A percentile compares a stretch with the other conserved stretches of the same genome.
Conservation (phyloP, 805 yeast species). For the Starmerella gropengiesseri region DNA sequence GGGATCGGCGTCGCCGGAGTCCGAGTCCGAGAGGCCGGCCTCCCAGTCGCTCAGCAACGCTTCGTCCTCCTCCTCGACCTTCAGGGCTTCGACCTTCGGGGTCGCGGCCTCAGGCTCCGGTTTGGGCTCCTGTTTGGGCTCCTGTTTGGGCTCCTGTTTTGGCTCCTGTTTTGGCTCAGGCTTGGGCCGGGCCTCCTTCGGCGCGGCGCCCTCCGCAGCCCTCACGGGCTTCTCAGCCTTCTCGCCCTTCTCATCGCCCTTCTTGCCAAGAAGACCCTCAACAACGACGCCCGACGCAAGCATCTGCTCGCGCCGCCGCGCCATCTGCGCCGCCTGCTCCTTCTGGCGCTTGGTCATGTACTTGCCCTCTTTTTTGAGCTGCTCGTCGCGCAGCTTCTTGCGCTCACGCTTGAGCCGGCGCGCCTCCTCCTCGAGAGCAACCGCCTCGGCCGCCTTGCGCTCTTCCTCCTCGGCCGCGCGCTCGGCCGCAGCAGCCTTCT, state of each 20-base stretch:
- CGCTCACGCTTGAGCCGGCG: conserved; percentile 65
- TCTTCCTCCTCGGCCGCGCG: conserved; percentile 41
- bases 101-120: conserved; percentile 14
- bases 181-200: conserved; percentile 27
- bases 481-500: conserved; percentile 57
- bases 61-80: conserved; percentile 36
- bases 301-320: conserved; percentile 79
- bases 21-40: conserved; percentile 42
- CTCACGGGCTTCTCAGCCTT: conserved; percentile 19
- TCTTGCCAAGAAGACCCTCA: conserved; percentile 65
- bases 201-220: conserved; percentile 3
- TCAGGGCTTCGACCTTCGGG: conserved; percentile 19
- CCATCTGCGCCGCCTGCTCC: conserved; percentile 76
- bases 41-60: conserved; percentile 82
- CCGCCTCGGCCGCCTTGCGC: conserved; percentile 50
- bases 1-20: conserved; percentile 14
- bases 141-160: conserved; percentile 29
- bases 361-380: conserved; percentile 93
- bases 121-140: conserved; percentile 24
- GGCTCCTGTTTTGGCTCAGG: not conserved
- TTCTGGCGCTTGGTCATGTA: conserved; percentile 87
- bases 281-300: conserved; percentile 63
- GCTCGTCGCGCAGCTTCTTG: conserved; percentile 77
- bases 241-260: not conserved
- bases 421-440: conserved; percentile 43